Conservation (phyloP, 31 red algal species). For the Asparagopsis taxiformis region DNA sequence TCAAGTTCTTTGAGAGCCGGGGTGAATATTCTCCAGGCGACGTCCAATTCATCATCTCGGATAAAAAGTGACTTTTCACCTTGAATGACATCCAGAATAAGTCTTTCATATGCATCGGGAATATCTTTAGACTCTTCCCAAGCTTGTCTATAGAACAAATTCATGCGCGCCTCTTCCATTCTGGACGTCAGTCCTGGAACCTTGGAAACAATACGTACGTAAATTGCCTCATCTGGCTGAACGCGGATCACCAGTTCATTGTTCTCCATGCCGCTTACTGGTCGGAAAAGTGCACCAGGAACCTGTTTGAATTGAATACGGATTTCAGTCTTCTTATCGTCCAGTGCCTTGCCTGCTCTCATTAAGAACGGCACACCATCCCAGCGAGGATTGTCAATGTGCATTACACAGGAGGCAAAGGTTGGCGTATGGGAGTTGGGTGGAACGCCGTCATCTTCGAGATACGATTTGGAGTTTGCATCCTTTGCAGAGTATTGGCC, state of each 20-base stretch:
- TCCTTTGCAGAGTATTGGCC: constrained; percentile 65
- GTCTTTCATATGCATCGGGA: constrained; percentile 97
- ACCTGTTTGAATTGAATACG: constrained; percentile 84
- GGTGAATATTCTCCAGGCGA: constrained; percentile 88
- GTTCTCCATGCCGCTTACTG: constrained; percentile 25
- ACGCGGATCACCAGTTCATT: constrained; percentile 94
- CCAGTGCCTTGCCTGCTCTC: constrained; percentile 88
- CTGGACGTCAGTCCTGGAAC: constrained; percentile 87
- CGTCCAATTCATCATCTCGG: constrained; percentile 90
- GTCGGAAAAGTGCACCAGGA: constrained; percentile 70
- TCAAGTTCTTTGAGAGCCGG: constrained; percentile 56
- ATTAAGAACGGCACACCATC: constrained; percentile 94
- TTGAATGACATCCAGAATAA: constrained; percentile 92
- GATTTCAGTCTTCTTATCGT: constrained; percentile 90
- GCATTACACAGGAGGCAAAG: constrained; percentile 81
- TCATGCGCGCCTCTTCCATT: constrained; percentile 85
- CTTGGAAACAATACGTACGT: constrained; percentile 89
- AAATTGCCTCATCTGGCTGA: constrained; percentile 98
- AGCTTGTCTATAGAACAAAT: constrained; percentile 85
- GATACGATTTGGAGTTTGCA: constrained; percentile 45
- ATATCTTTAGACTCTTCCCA: constrained; percentile 95
- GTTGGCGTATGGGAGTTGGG: constrained; percentile 61
- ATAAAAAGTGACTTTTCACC: constrained; percentile 95
- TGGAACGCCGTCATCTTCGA: constrained; percentile 75
- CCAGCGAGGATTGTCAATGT: constrained; percentile 89